Base-by-base conservation (phyloP, 2,329 filamentous ascomycete genomes). In the Colletotrichum liaoningense region DNA sequence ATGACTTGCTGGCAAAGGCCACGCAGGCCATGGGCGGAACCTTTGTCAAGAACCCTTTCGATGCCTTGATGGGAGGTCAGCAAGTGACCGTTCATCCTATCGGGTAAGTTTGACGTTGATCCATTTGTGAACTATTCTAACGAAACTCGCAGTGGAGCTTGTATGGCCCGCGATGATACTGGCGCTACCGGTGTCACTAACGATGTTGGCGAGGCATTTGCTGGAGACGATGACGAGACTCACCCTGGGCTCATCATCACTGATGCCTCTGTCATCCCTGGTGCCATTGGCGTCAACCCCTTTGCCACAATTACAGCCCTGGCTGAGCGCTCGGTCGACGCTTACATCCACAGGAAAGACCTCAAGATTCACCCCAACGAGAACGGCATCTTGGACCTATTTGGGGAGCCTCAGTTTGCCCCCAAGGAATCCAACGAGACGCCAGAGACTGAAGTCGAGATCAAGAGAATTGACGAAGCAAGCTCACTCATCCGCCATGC, bases 281-380 rank as follows among this genome's bases (percentile, higher is more conserved):
- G 88, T 8, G 88, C 92, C 0, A 83, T 93, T 2, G 88, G 91
- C 16, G 90, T 91, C 3, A 94, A 94, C 77, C 92, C 92, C 0
- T 87, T 93, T 65, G 92, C 92, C 1, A 94, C 92, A 1, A 93
- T 93, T 75, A 88, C 91, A 0, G 92, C 92, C 3, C 85, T 94
- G 24, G 91, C 92, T 0, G 92, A 93, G 80, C 85, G 92, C 11
- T 88, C 89, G 0, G 86, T 93, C 7, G 87, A 89, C 64, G 79
- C 85, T 6, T 88, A 88, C 63, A 84, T 86, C 2, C 75, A 81
- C 64, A 81, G 82, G 9, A 77, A 83, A 7, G 76, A 77, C 0
- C 82, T 91, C 12, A 74, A 69, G 6, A 87, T 92, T 64, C 84
- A 86, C 70, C 79, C 81, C 2, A 81, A 85, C 26, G 82, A 81